Percentiles rank a stretch among this genome's conserved stretches.
phyloP scores from a whole-genome alignment of 768 basidiomycete genomes.

The Brasilioporus rufonigricans region DNA sequence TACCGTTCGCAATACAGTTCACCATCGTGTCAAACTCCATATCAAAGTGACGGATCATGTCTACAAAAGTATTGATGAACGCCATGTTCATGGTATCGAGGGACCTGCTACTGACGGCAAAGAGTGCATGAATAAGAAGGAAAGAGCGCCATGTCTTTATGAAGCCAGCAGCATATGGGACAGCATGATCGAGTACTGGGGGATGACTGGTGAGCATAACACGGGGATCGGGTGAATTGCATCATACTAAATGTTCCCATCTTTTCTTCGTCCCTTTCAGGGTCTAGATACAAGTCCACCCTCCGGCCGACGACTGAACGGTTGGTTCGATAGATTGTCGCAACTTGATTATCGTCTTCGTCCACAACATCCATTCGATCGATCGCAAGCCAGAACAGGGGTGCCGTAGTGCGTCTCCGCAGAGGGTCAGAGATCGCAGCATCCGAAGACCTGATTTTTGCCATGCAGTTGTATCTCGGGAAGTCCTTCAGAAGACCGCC shows the following conservation, averaged over 20 bases:
- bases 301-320: neutral
- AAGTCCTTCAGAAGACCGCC: neutral
- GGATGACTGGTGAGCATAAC: too few relatives aligned
- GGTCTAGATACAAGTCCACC: neutral
- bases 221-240: neutral
- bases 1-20: slow-evolving; percentile 13
- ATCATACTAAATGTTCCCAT: neutral
- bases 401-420: slow-evolving; percentile 1
- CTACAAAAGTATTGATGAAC: slow-evolving; percentile 13
- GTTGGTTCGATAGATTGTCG: neutral
- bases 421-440: neutral
- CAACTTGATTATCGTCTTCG: neutral
- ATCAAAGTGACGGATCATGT: too few relatives aligned
- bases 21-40: slow-evolving; percentile 10
- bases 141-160: too few relatives aligned
- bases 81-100: neutral
- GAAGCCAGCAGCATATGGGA: too few relatives aligned
- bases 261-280: neutral
- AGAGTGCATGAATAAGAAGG: neutral
- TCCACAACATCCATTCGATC: neutral
- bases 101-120: slow-evolving; percentile 1
- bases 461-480: slow-evolving; percentile 3
- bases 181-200: slow-evolving; percentile 3
- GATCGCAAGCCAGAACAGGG: neutral
- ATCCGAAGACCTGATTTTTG: neutral